Base-by-base conservation (phyloP, 2,329 filamentous ascomycete species). In the Fusarium verticillioides region DNA sequence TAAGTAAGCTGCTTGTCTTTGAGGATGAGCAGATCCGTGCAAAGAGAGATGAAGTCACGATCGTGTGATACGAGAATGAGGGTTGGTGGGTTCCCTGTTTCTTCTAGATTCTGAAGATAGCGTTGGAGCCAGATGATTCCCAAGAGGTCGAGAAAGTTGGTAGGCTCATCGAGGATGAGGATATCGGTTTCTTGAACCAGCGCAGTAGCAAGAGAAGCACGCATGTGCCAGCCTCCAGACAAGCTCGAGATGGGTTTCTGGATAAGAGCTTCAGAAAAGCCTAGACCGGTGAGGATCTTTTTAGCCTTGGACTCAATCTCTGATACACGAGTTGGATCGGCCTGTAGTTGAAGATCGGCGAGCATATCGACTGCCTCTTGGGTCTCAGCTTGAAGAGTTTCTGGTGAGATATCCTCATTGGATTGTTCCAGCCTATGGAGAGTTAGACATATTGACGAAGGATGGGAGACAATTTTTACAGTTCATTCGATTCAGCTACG, bases 41-140 rank as follows among this genome's bases (percentile, higher is more conserved):
- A 92, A 0, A 91, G 88, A 58, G 94, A 92, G 53, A 92, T 89
- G 78, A 97, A 97, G 73, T 93, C 92, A 21, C 94, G 89, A 80
- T 97, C 94, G 82, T 97, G 94, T 0, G 94, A 96, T 6, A 96
- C 94, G 2, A 96, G 84, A 21, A 97, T 85, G 3, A 96, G 86
- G 0, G 94, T 96, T 0, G 89, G 88, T 0, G 88, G 88, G 5
- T 85, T 82, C 0, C 86, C 82, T 0, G 80, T 81, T 26, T 90
- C 87, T 8, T 86, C 85, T 6, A 92, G 81, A 2, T 87, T 83
- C 42, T 87, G 84, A 15, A 97, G 88, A 78, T 95, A 92, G 18
- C 88, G 87, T 78, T 97, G 92, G 2, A 97, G 85, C 94, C 94
- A 97, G 63, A 97, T 89, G 64, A 97, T 95, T 2, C 93, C 93